Evolutionary conservation across 352 stramenopile genomes (phyloP), one percentile per base, ranked within the genome.

Genomic region (Lagenidium giganteum): DNA sequence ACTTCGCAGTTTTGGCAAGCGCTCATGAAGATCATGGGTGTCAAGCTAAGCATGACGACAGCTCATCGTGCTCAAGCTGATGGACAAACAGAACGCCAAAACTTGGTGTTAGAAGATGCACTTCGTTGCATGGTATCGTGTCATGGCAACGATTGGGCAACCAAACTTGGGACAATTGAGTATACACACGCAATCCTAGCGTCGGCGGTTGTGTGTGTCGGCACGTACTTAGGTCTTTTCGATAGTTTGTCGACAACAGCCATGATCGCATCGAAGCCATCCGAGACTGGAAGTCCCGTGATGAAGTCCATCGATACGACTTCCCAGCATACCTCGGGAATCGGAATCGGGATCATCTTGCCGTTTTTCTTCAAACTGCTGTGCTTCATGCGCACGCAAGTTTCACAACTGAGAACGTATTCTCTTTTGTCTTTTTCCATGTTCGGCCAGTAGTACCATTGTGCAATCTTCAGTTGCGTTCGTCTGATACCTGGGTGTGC

Each of bases 311-410:
- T 33, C 4, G 8, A 16, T 2, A 61, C 32, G 12, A 46, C n/a
- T 34, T 61, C 28, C 52, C 52, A 61, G 18, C 52, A 54, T 22
- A 56, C 52, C 7, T 16, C 3, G 18, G 38, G 46, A 27, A 56
- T 33, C 0, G 20, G 9, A 5, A 51, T 13, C 17, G 39, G 52
- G 24, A 61, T 42, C 5, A 61, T 25, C 21, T 30, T 47, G 5
- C 46, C 38, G 6, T 42, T 53, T 39, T 60, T 60, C n/a, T 33
- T 40, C 5, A 25, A 3, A 16, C 17, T 41, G n/a, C 3, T 32
- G 4, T 14, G 12, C 28, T 60, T 54, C 22, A 20, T 54, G 3
- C 36, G 16, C 3, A 32, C 24, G 25, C 44, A 60, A 14, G 27
- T 60, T 2, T 23, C 16, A 34, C 51, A 60, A 9, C 29, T 54